These are phyloP conservation scores for Stemphylium beticola DNA, from an alignment of 2,329 filamentous ascomycete species.

Conservation along the genomic window DNA sequence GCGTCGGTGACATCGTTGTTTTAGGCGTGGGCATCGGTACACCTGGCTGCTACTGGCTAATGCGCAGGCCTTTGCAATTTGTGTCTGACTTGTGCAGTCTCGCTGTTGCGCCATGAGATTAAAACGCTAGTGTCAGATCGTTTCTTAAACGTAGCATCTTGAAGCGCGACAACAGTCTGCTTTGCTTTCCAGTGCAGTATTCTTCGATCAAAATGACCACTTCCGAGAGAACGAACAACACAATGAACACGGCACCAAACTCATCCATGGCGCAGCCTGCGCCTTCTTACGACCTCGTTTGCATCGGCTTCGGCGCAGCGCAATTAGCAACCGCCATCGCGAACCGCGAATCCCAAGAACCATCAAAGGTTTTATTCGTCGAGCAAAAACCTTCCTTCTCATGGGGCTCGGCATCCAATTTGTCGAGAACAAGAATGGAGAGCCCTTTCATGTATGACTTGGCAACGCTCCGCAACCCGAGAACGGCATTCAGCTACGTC, in stretches of 20 bases:
- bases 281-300: conserved; percentile 41
- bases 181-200: background rate
- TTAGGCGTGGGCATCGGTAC: conserved; percentile 12
- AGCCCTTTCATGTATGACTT: conserved; percentile 45
- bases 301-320: conserved; percentile 45
- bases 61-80: conserved; percentile 21
- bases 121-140: conserved; percentile 9
- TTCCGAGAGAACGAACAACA: conserved; percentile 19
- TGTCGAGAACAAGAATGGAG: conserved; percentile 45
- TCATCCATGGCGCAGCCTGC: conserved; percentile 21
- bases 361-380: conserved; percentile 38
- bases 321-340: conserved; percentile 47
- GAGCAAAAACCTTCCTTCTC: conserved; percentile 43
- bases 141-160: conserved; percentile 2
- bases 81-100: conserved; percentile 9
- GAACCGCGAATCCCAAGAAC: conserved; percentile 37
- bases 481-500: conserved; percentile 43
- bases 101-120: conserved; percentile 7
- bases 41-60: conserved; percentile 14
- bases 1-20: conserved; percentile 28
- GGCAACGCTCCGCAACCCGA: conserved; percentile 45
- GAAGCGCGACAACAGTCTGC: background rate
- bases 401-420: conserved; percentile 38
- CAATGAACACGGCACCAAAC: conserved; percentile 16
- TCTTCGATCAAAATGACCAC: conserved; percentile 28